Conservation (phyloP, 2,329 filamentous ascomycete species). For the Claviceps lovelessii region DNA sequence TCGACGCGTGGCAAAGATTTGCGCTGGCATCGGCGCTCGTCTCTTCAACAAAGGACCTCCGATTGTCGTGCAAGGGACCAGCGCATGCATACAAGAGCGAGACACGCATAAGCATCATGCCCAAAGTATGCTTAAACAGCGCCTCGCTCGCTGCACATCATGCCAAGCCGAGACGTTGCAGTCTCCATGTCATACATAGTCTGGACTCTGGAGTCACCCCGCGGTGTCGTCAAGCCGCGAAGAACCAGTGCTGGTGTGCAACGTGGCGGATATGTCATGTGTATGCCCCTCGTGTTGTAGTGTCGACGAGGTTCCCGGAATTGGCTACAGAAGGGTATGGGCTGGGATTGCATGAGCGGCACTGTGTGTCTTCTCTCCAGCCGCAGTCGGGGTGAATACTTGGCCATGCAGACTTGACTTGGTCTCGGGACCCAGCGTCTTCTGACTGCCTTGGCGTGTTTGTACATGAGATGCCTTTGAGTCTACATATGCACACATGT, state of each 20-base stretch:
- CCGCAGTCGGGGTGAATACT: not conserved
- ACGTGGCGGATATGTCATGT: too few species aligned
- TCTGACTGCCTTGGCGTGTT: too few species aligned
- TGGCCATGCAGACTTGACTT: not conserved
- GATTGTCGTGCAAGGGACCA: too few species aligned
- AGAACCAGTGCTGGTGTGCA: too few species aligned
- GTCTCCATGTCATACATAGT: too few species aligned
- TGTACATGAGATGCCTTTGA: too few species aligned
- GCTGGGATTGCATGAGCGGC: conserved; percentile 23
- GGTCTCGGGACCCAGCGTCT: too few species aligned
- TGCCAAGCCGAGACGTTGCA: not conserved
- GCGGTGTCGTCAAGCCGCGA: not conserved
- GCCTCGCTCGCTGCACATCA: not conserved
- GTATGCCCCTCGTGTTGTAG: too few species aligned
- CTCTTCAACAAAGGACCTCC: too few species aligned
- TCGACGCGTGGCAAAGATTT: too few species aligned
- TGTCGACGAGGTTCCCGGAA: conserved; percentile 13
- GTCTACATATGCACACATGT: not conserved
- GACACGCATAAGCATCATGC: not conserved
- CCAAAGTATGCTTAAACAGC: not conserved
- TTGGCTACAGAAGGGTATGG: conserved; percentile 24
- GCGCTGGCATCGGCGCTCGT: too few species aligned
- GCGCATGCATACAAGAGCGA: not conserved
- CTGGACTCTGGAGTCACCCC: not conserved
- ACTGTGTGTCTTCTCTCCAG: not conserved